phyloP scores from a whole-genome alignment of 2,329 filamentous ascomycete genomes.

The Furcasterigmium furcatum region DNA sequence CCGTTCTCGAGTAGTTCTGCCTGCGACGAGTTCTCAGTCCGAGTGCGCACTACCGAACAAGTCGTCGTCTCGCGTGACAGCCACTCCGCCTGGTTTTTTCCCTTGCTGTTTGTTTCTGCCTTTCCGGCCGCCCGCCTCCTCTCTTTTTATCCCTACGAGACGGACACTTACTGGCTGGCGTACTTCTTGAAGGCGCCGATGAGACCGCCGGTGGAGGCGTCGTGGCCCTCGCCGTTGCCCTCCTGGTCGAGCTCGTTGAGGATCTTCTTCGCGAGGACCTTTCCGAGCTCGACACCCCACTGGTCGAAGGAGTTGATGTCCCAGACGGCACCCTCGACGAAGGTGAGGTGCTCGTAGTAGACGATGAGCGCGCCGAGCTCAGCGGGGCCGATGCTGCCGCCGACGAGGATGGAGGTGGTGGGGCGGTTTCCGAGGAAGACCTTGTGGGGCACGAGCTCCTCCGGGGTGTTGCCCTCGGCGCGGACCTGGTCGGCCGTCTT shows the following conservation, averaged over 20 bases:
- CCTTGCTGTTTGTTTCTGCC: constrained; percentile 1
- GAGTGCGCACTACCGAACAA: background rate
- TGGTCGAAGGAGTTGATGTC: constrained; percentile 99
- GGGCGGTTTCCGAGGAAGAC: constrained; percentile 97
- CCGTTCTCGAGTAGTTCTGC: too few species aligned
- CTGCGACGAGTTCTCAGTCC: background rate
- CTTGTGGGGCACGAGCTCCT: constrained; percentile 91
- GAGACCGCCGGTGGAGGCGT: constrained; percentile 82
- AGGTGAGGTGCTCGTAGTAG: constrained; percentile 98
- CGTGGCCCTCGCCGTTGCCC: constrained; percentile 72
- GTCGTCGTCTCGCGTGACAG: too few species aligned
- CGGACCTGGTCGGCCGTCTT: constrained; percentile 80
- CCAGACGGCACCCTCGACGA: constrained; percentile 96
- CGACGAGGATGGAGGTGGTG: constrained; percentile 87
- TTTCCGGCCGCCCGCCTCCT: constrained; percentile 4
- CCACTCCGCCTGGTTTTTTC: too few species aligned
- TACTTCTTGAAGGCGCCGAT: constrained; percentile 90
- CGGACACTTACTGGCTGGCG: constrained; percentile 40
- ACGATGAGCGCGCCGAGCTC: constrained; percentile 93
- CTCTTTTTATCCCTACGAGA: constrained; percentile 5
- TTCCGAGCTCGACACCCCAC: constrained; percentile 98
- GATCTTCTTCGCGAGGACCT: constrained; percentile 92
- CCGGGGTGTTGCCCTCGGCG: constrained; percentile 64
- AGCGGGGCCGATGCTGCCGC: constrained; percentile 88
- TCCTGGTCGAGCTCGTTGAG: constrained; percentile 77